Evolutionary conservation across 306 rosid species (phyloP).

Genomic region (Quercus ilex): DNA sequence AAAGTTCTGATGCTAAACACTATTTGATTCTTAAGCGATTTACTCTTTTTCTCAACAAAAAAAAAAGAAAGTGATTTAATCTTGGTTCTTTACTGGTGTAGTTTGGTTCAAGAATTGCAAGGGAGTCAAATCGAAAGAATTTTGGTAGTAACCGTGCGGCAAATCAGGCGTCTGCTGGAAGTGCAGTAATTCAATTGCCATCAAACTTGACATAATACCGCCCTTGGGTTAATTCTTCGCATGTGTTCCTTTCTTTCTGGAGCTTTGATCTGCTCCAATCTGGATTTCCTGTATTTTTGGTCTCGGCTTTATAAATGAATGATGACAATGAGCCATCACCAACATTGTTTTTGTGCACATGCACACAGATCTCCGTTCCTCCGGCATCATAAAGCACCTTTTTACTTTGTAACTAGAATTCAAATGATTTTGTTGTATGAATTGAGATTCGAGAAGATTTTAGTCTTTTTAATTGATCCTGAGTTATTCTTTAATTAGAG

Average conservation of each 20-base stretch:
- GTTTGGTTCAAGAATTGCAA: constrained; percentile 97
- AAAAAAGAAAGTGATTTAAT: background rate
- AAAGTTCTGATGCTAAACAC: background rate
- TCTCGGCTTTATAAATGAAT: background rate
- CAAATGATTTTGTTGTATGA: background rate
- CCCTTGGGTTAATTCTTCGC: background rate
- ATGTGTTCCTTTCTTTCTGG: background rate
- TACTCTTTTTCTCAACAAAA: background rate
- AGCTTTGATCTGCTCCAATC: background rate
- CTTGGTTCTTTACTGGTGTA: constrained; percentile 32
- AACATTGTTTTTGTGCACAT: background rate
- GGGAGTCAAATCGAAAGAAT: constrained; percentile 86
- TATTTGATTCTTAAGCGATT: background rate
- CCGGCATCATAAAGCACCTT: background rate
- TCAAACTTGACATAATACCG: constrained; percentile 24
- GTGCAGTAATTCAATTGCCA: constrained; percentile 54
- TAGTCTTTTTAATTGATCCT: background rate
- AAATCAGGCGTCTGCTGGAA: constrained; percentile 93
- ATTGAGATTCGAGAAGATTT: background rate
- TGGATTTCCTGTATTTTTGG: background rate
- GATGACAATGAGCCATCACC: background rate
- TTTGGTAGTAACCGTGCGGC: constrained; percentile 97
- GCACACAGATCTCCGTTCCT: background rate
- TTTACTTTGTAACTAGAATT: background rate
- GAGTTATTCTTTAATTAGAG: background rate